A percentile compares a stretch with the other conserved stretches of the same genome.
These are phyloP conservation scores for Rhizopus sp. DNA, from an alignment of 371 early-diverging fungal genomes.

Conservation along the genomic window DNA sequence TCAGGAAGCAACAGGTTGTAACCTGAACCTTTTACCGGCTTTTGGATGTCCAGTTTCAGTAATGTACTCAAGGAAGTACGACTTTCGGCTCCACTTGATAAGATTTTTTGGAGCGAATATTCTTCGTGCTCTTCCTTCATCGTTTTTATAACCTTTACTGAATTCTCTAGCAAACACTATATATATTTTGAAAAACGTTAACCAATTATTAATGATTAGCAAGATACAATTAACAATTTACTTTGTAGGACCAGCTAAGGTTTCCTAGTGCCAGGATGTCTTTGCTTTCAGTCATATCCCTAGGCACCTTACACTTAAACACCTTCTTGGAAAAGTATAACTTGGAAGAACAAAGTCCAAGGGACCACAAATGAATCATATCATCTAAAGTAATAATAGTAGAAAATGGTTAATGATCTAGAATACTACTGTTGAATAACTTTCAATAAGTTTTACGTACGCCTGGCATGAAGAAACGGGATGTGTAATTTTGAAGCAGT, in stretches of 20 bases:
- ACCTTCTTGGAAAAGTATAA: background rate
- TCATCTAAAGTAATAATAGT: constrained; percentile 10
- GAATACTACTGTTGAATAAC: no score
- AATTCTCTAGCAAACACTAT: background rate
- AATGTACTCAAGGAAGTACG: background rate
- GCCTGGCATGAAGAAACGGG: constrained; percentile 1
- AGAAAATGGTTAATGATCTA: constrained; percentile 6
- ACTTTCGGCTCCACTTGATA: background rate
- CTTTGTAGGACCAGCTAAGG: constrained; percentile 3
- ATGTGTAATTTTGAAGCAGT: background rate
- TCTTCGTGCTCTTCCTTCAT: constrained; percentile 4
- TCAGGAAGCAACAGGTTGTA: constrained; percentile 6
- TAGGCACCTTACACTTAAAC: constrained; percentile 1
- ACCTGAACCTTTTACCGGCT: constrained; percentile 5
- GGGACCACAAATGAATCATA: background rate
- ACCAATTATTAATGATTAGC: background rate
- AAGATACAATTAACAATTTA: background rate
- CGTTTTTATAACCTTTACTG: background rate
- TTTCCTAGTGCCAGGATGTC: constrained; percentile 6
- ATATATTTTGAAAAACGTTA: background rate
- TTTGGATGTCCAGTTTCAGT: constrained; percentile 1
- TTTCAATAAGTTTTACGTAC: background rate
- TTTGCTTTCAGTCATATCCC: constrained; percentile 8
- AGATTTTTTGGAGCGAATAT: background rate
- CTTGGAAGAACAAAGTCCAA: background rate